Base-by-base conservation (phyloP, 179 eudicot species). In the Amaranthus tricolor region DNA sequence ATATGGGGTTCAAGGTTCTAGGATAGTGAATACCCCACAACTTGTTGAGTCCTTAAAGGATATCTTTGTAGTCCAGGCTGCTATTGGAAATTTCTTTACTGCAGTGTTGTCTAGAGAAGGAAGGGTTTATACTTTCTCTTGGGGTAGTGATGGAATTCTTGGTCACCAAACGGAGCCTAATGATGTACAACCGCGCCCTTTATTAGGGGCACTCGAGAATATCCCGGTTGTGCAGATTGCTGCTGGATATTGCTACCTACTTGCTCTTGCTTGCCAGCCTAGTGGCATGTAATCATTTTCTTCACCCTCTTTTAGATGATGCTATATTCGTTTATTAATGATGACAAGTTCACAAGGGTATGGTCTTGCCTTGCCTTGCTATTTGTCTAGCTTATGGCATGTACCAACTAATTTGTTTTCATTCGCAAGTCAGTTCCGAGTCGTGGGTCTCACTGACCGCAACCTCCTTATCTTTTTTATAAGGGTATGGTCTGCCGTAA, bases 61-160 rank as follows among this genome's bases (percentile, higher is more conserved):
- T 77, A 89, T 92, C 75, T 94, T 92, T 79, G 90, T 92, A n/a
- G 98, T 94, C 67, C 98, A 94, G 87, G 98, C 92, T 57, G 96
- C 96, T 21, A 92, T 94, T 31, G 98, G 96, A 65, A 88, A 92
- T 69, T 92, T 94, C 86, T 94, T 94, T 77, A 94, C 98, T 0
- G 94, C 97, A 31, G 90, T 94, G 11, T 81, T 94, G 68, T 92
- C 98, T 5, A 88, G 97, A 78, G 98, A 92, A 84, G 98, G 98
- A 62, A 84, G 83, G 77, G 91, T 94, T 31, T 92, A 88, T 80
- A 94, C 98, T 12, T 90, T 94, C 74, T 94, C 92, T 7, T 94
- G 98, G 97, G 98, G 98, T 9, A 81, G 70, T 15, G 96, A 94
- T 66, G 82, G 13, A 24, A 88, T 76, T 68, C 92, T 90, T 11